Percentiles rank a stretch among this genome's conserved stretches.
These are phyloP conservation scores for Penicillium sp. DNA, from an alignment of 2,329 filamentous ascomycete genomes.

Conservation along the genomic window DNA sequence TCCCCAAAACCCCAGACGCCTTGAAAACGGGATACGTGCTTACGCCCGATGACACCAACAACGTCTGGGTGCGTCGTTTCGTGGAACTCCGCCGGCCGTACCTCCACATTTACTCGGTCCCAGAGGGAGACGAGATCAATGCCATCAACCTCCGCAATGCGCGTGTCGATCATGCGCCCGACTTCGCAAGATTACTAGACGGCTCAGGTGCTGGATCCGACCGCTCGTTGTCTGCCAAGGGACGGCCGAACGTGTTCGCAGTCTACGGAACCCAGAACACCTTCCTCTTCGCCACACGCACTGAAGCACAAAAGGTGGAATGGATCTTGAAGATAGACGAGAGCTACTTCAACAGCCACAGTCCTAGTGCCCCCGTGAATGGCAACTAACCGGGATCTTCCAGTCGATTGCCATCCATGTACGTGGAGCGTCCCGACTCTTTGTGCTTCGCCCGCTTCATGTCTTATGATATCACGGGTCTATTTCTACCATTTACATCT, in stretches of 20 bases:
- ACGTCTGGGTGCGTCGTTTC: slow-evolving; percentile 86
- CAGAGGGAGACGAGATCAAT: slow-evolving; percentile 85
- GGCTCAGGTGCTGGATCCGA: slow-evolving; percentile 41
- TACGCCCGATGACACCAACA: slow-evolving; percentile 72
- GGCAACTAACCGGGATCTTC: slow-evolving; percentile 11
- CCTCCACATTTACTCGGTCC: slow-evolving; percentile 80
- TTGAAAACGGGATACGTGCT: slow-evolving; percentile 87
- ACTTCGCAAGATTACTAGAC: slow-evolving; percentile 75
- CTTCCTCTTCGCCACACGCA: slow-evolving; percentile 87
- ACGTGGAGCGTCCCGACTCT: not conserved
- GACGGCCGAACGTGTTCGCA: slow-evolving; percentile 77
- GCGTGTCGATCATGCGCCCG: slow-evolving; percentile 87
- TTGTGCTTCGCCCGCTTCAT: slow-evolving; percentile 17
- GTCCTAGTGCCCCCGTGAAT: slow-evolving; percentile 27
- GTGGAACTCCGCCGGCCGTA: slow-evolving; percentile 91
- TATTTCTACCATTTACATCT: slow-evolving; percentile 19
- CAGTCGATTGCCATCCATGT: not conserved
- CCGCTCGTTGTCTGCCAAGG: slow-evolving; percentile 40
- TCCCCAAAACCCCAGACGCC: slow-evolving; percentile 76
- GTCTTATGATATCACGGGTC: slow-evolving; percentile 26
- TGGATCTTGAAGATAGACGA: slow-evolving; percentile 97
- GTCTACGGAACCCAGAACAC: slow-evolving; percentile 93
- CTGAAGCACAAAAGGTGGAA: slow-evolving; percentile 88
- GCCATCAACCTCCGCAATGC: slow-evolving; percentile 86
- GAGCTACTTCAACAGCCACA: slow-evolving; percentile 57